These are phyloP conservation scores for Flagelloscypha sp. DNA, from an alignment of 768 basidiomycete species.

Conservation along the genomic window DNA sequence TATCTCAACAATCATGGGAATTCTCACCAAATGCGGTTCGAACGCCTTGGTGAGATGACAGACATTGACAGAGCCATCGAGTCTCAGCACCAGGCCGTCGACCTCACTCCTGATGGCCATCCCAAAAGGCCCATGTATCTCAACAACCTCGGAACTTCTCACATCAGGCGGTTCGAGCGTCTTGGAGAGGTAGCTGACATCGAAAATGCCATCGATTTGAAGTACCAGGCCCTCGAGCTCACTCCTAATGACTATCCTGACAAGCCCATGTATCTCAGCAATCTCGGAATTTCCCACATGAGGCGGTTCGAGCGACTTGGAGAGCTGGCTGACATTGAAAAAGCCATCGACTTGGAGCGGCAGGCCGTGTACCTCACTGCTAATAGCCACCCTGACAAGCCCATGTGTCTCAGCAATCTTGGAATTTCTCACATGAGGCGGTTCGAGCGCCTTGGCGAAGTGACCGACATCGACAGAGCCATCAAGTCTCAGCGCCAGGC, in stretches of 20 bases:
- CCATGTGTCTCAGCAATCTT: conserved; percentile 10
- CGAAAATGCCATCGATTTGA: not conserved
- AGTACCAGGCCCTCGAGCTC: conserved; percentile 6
- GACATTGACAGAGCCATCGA: conserved; percentile 9
- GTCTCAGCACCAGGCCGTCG: conserved; percentile 3
- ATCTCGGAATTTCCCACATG: conserved; percentile 5
- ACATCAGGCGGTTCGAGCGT: conserved; percentile 7
- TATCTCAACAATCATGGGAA: conserved; percentile 8
- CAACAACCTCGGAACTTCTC: conserved; percentile 5
- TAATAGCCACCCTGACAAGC: conserved; percentile 9
- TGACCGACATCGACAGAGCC: conserved; percentile 16
- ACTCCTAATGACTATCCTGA: conserved; percentile 7
- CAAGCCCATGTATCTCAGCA: conserved; percentile 4
- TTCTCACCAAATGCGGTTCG: conserved; percentile 3
- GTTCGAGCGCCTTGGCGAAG: conserved; percentile 6
- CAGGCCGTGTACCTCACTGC: conserved; percentile 8
- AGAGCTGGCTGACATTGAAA: conserved; percentile 8
- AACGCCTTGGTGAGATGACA: conserved; percentile 2
- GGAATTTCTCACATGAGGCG: conserved; percentile 5
- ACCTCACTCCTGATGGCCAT: conserved; percentile 7
- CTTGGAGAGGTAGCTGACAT: conserved; percentile 6
- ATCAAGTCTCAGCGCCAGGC: conserved; percentile 12
- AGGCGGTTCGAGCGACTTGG: conserved; percentile 8
- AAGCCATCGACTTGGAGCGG: conserved; percentile 3
- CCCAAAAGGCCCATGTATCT: conserved; percentile 8